Percentiles rank a stretch among this genome's conserved stretches.
Evolutionary conservation across 164 flowering plant genomes (phyloP).

Genomic region (Stephania yunnanensis): DNA sequence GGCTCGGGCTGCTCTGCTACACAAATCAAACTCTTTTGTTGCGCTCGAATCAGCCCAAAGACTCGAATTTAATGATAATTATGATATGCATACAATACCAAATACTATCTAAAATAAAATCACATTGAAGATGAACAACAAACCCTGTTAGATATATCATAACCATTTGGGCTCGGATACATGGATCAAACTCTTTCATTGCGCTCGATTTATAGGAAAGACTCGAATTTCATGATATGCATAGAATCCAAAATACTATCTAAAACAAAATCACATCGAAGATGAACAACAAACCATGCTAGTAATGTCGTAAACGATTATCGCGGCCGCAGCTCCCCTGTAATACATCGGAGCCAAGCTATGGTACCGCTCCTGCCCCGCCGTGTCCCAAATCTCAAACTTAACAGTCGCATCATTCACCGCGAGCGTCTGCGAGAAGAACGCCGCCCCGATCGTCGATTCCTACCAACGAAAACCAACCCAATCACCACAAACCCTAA

Average conservation of each 20-base stretch:
- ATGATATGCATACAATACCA: neutral
- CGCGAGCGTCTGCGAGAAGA: conserved; percentile 60
- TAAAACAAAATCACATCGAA: neutral
- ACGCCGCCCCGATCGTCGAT: conserved; percentile 74
- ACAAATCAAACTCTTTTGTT: too few species aligned
- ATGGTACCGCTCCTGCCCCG: conserved; percentile 76
- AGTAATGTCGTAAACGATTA: conserved; percentile 62
- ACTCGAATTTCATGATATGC: too few species aligned
- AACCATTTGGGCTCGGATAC: too few species aligned
- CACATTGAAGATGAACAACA: neutral
- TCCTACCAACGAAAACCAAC: conserved; percentile 31
- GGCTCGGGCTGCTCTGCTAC: too few species aligned
- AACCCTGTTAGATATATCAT: conserved; percentile 53
- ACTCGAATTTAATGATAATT: neutral
- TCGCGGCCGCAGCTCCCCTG: conserved; percentile 70
- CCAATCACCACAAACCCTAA: conserved; percentile 7
- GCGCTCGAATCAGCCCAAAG: neutral
- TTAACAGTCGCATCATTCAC: conserved; percentile 56
- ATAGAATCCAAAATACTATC: neutral
- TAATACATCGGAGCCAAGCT: conserved; percentile 80
- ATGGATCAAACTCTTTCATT: too few species aligned
- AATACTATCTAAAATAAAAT: neutral
- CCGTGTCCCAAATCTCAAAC: conserved; percentile 81
- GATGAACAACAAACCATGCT: conserved; percentile 30
- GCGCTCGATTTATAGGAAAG: too few species aligned